Percentiles rank a stretch among this genome's conserved stretches.
Conservation (phyloP, 1,284 basidiomycete genomes). For the Mycosarcoma mackinlayi region DNA sequence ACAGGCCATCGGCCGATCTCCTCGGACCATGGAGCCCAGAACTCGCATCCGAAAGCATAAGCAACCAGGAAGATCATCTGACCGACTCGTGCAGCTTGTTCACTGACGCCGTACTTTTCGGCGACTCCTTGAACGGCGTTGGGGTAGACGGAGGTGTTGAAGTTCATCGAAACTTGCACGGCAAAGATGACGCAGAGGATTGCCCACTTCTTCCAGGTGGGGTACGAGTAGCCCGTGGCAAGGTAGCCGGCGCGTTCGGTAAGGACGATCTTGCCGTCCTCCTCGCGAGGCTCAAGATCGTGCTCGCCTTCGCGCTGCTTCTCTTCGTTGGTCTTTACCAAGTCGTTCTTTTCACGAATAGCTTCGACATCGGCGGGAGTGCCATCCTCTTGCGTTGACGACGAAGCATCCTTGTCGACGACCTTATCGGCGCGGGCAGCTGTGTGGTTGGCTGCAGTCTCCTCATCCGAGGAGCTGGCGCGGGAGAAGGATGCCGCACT, state of each 20-base stretch:
- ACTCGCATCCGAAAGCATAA: slow-evolving; percentile 69
- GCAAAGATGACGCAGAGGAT: slow-evolving; percentile 69
- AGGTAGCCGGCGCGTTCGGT: slow-evolving; percentile 66
- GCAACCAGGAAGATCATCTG: slow-evolving; percentile 70
- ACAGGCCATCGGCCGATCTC: slow-evolving; percentile 67
- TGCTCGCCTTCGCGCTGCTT: slow-evolving; percentile 48
- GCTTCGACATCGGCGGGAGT: slow-evolving; percentile 28
- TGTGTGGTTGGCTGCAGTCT: slow-evolving; percentile 22
- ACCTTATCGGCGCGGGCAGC: background rate
- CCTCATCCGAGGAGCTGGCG: slow-evolving; percentile 30
- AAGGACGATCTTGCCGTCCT: slow-evolving; percentile 67
- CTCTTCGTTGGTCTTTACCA: slow-evolving; percentile 45
- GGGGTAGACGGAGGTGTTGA: slow-evolving; percentile 68
- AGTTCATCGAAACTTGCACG: slow-evolving; percentile 69
- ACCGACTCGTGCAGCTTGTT: slow-evolving; percentile 69
- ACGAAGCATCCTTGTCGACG: slow-evolving; percentile 14
- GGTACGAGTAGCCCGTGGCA: slow-evolving; percentile 58
- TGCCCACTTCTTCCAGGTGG: slow-evolving; percentile 68
- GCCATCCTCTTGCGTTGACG: slow-evolving; percentile 13
- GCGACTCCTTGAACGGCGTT: slow-evolving; percentile 62
- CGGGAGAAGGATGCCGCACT: slow-evolving; percentile 3
- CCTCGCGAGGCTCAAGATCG: slow-evolving; percentile 36
- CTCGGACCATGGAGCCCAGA: slow-evolving; percentile 68
- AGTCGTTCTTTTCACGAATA: slow-evolving; percentile 42
- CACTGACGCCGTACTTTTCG: slow-evolving; percentile 67